Conservation (phyloP, 2,329 filamentous ascomycete species). For the Xylaria sp. region DNA sequence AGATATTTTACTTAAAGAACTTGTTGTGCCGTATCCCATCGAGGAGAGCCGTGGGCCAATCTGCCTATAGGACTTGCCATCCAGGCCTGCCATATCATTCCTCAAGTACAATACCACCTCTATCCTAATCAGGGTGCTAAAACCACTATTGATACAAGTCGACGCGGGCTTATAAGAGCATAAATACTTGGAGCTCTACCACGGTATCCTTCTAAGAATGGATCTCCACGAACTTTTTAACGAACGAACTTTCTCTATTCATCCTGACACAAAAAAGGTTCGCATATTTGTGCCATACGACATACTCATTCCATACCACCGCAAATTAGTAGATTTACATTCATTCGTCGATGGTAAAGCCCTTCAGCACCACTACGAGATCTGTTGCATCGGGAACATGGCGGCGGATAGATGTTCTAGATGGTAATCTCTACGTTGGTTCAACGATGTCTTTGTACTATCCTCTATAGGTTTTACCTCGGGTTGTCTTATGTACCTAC, state of each 20-base stretch:
- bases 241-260: conserved; percentile 23
- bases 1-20: too few relatives aligned
- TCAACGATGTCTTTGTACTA: neutral
- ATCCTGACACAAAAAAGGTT: neutral
- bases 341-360: neutral
- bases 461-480: neutral
- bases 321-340: neutral
- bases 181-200: conserved; percentile 19
- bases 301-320: neutral
- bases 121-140: neutral
- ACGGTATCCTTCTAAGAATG: conserved; percentile 13
- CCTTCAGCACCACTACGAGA: neutral
- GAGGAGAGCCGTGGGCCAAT: too few relatives aligned
- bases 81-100: conserved; percentile 25
- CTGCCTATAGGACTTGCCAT: conserved; percentile 1
- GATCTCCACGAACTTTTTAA: conserved; percentile 14
- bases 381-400: neutral
- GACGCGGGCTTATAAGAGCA: conserved; percentile 7
- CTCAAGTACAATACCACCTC: conserved; percentile 20
- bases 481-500: neutral
- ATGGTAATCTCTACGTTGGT: neutral
- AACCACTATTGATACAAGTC: conserved; percentile 3
- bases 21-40: too few relatives aligned
- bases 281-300: conserved; percentile 16
- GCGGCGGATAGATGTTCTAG: too few relatives aligned